Percentiles rank a stretch among this genome's conserved stretches.
phyloP scores from a whole-genome alignment of 345 rosid species.

The Eutrema yunnanense region DNA sequence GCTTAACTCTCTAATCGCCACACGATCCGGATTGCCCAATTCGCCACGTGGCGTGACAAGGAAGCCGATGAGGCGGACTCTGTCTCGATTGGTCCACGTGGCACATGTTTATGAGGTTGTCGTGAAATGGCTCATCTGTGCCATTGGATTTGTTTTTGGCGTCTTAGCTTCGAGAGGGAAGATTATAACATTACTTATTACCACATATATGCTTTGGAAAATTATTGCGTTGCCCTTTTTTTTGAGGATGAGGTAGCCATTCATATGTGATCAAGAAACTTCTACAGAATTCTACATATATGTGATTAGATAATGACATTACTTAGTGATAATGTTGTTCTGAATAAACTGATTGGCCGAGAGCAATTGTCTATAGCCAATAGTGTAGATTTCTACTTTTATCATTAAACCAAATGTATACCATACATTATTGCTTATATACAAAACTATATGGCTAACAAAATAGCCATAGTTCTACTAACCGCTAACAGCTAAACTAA shows the following conservation, averaged over 20 bases:
- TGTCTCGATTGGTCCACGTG: conserved; percentile 30
- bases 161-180: conserved; percentile 14
- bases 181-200: conserved; percentile 20
- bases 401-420: neutral
- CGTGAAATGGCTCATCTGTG: neutral
- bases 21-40: conserved; percentile 26
- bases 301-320: conserved; percentile 2
- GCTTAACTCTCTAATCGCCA: conserved; percentile 12
- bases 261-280: conserved; percentile 20
- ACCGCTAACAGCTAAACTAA: neutral
- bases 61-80: conserved; percentile 12
- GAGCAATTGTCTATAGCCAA: neutral
- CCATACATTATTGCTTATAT: neutral
- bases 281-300: conserved; percentile 11
- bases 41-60: conserved; percentile 16
- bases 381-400: neutral
- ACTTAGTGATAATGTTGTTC: neutral
- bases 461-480: neutral
- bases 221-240: neutral
- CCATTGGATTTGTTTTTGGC: conserved; percentile 11
- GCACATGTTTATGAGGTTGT: conserved; percentile 15
- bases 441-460: neutral
- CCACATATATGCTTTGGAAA: conserved; percentile 19
- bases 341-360: neutral
- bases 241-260: conserved; percentile 22